Conservation (phyloP, 768 basidiomycete species). For the Hericium coralloides region DNA sequence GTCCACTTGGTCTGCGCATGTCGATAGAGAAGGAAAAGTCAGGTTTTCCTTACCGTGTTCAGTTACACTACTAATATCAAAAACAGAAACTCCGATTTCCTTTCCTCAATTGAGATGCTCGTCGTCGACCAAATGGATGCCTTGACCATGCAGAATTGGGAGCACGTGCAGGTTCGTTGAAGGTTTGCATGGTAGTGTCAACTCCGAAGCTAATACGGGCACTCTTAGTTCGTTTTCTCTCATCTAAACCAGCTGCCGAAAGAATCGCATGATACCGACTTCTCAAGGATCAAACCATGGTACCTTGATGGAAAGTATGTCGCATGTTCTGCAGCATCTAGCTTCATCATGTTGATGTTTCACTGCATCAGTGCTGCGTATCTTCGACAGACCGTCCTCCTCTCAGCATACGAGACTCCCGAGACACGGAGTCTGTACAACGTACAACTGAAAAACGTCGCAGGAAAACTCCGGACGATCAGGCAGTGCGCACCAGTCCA, state of each 20-base stretch:
- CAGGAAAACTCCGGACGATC: slow-evolving; percentile 72
- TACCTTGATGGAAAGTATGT: slow-evolving; percentile 90
- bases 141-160: slow-evolving; percentile 98
- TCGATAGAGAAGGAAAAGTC: slow-evolving; percentile 93
- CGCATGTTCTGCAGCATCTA: background rate
- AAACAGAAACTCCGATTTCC: slow-evolving; percentile 76
- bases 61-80: background rate
- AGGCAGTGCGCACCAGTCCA: slow-evolving; percentile 62
- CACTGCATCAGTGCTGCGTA: slow-evolving; percentile 54
- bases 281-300: slow-evolving; percentile 97
- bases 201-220: background rate
- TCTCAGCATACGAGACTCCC: slow-evolving; percentile 84
- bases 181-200: background rate
- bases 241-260: slow-evolving; percentile 86
- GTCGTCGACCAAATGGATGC: slow-evolving; percentile 92
- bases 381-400: slow-evolving; percentile 82
- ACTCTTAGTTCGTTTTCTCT: slow-evolving; percentile 67
- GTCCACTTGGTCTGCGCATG: slow-evolving; percentile 85
- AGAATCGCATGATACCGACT: slow-evolving; percentile 89
- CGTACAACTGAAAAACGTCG: slow-evolving; percentile 66
- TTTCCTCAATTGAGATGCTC: slow-evolving; percentile 87
- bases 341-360: background rate
- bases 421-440: slow-evolving; percentile 81
- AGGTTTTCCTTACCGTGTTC: slow-evolving; percentile 18
- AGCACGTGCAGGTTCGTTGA: slow-evolving; percentile 76